Evolutionary conservation across 2,329 filamentous ascomycete genomes (phyloP), one percentile per base, ranked within the genome.

Genomic region (Huntiella omanensis): DNA sequence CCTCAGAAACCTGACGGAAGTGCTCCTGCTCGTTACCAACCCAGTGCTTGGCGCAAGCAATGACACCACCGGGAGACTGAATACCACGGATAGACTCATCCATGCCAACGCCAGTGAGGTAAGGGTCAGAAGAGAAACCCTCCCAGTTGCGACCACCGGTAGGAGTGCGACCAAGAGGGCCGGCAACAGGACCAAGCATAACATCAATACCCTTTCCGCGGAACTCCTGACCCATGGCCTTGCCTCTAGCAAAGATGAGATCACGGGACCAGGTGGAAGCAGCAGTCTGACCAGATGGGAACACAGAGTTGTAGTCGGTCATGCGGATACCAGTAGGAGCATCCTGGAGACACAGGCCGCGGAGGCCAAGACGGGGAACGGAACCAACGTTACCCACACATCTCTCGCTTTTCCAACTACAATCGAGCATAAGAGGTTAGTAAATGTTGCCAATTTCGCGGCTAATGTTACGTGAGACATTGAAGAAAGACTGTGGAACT

Each of bases 291-390:
- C 82, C 85, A 0, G 80, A 77, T 0, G 82, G 73, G 59, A 92
- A 94, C 1, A 80, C 86, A 33, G 83, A 88, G 56, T 76, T 77
- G 60, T 81, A 88, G 60, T 93, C 85, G 53, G 73, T 66, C 49
- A 78, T 71, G 45, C 86, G 80, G 48, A 94, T 66, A 50, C 86
- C 87, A 1, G 91, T 66, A 4, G 86, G 86, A 2, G 81, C 79
- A 58, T 94, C 87, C 56, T 94, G 85, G 67, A 91, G 65, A 59
- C 87, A 95, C n/a, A 93, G 65, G 19, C 76, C 69, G 53, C 71
- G 75, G 54, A 86, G 71, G 8, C 77, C 78, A 4, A 86, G 63
- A 34, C 80, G 71, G 12, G 80, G 80, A 37, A 86, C 69, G 5
- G 79, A 66, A 36, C 83, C 83, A 12, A 66, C 67, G 54, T 91